Conservation (phyloP, 192 early-diverging fungal species). For the Umbelopsis ramanniana region DNA sequence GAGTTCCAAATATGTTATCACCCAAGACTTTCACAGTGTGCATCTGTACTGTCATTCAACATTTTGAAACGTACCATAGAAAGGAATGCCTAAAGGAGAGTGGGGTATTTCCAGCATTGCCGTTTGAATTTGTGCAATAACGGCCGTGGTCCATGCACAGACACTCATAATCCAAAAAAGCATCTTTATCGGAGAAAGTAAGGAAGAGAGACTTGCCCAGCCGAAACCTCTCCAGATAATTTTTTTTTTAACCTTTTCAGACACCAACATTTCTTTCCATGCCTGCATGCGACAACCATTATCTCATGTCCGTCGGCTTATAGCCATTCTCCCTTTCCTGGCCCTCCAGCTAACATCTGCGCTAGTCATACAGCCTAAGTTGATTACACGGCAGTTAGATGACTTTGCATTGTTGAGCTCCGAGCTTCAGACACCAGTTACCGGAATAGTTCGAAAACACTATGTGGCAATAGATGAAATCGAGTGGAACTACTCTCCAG, state of each 20-base stretch:
- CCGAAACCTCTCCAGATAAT: background rate
- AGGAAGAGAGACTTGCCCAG: background rate
- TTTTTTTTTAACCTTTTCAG: background rate
- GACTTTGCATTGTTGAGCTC: constrained; percentile 5
- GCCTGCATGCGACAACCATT: constrained; percentile 3
- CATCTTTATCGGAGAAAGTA: constrained; percentile 12
- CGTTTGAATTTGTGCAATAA: background rate
- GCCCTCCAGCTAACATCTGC: background rate
- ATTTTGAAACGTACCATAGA: background rate
- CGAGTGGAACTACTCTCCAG: constrained; percentile 32
- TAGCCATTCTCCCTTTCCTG: background rate
- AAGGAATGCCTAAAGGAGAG: constrained; percentile 24
- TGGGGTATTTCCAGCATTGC: background rate
- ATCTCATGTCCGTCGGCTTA: background rate
- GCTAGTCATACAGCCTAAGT: background rate
- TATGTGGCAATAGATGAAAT: constrained; percentile 35
- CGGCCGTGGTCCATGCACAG: background rate
- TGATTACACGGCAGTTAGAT: background rate
- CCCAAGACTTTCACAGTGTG: background rate
- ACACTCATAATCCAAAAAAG: background rate
- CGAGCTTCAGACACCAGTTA: constrained; percentile 19
- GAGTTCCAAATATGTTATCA: background rate
- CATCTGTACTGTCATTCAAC: background rate
- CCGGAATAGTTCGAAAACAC: constrained; percentile 25
- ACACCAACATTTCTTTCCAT: background rate